phyloP scores from a whole-genome alignment of 1,139 yeast species.

The Candida sanyaensis region DNA sequence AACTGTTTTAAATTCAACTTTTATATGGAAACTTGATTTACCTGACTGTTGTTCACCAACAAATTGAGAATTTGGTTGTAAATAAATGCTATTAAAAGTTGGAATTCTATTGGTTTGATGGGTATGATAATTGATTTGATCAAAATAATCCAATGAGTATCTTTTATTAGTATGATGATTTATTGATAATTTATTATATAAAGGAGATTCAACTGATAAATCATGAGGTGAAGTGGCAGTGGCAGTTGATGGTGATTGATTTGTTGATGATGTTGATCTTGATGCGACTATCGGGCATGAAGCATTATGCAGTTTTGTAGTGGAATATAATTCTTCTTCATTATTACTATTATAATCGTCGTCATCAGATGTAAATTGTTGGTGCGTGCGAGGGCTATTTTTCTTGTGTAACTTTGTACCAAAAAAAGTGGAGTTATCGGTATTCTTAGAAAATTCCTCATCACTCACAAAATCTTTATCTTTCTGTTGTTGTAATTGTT shows the following conservation, averaged over 20 bases:
- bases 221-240: background rate
- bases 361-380: slow-evolving; percentile 1
- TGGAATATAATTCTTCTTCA: background rate
- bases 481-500: slow-evolving; percentile 12
- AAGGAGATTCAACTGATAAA: background rate
- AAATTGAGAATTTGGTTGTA: slow-evolving; percentile 66
- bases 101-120: slow-evolving; percentile 15
- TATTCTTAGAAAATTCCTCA: slow-evolving; percentile 4
- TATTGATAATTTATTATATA: slow-evolving; percentile 4
- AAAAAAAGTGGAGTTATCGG: slow-evolving; percentile 13
- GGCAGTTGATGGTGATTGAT: background rate
- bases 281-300: slow-evolving; percentile 1
- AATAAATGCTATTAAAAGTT: slow-evolving; percentile 33
- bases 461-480: slow-evolving; percentile 5
- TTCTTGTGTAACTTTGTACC: slow-evolving; percentile 2
- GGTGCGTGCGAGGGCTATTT: background rate
- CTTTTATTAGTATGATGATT: slow-evolving; percentile 4
- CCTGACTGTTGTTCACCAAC: slow-evolving; percentile 79
- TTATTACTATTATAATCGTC: background rate
- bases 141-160: slow-evolving; percentile 13
- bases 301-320: background rate
- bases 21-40: slow-evolving; percentile 62
- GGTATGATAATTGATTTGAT: slow-evolving; percentile 3
- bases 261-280: background rate
- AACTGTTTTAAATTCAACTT: slow-evolving; percentile 70